phyloP scores from a whole-genome alignment of 345 rosid genomes.

The Lumnitzera racemosa region DNA sequence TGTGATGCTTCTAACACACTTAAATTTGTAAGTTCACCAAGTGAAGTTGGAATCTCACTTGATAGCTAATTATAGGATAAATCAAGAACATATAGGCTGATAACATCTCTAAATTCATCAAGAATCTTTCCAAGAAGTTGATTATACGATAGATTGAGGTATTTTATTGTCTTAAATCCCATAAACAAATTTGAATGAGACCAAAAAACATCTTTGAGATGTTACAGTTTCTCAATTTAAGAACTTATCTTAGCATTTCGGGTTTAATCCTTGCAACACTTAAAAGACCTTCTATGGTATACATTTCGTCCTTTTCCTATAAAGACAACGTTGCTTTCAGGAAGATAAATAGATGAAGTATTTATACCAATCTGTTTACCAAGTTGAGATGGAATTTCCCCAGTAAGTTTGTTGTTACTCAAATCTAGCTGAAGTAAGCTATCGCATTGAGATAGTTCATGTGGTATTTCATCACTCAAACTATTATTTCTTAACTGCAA shows the following conservation, averaged over 20 bases:
- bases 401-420: conserved; percentile 71
- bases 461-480: conserved; percentile 75
- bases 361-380: conserved; percentile 86
- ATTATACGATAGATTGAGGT: conserved; percentile 83
- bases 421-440: conserved; percentile 86
- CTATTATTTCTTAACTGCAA: conserved; percentile 93
- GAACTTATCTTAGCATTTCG: conserved; percentile 68
- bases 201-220: conserved; percentile 89
- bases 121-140: conserved; percentile 83
- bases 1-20: conserved; percentile 86
- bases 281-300: conserved; percentile 83
- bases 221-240: conserved; percentile 70
- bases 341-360: conserved; percentile 63
- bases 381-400: conserved; percentile 86
- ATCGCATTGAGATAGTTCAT: conserved; percentile 77
- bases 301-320: conserved; percentile 80
- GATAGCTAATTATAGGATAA: conserved; percentile 77
- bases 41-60: conserved; percentile 80
- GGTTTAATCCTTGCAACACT: conserved; percentile 87
- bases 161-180: conserved; percentile 77
- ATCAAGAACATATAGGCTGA: conserved; percentile 86
- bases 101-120: conserved; percentile 70
- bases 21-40: conserved; percentile 76
- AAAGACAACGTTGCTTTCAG: conserved; percentile 77
- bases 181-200: conserved; percentile 75